Evolutionary conservation across 2,329 filamentous ascomycete genomes (phyloP).

Genomic region (Sclerotinia trifoliorum): DNA sequence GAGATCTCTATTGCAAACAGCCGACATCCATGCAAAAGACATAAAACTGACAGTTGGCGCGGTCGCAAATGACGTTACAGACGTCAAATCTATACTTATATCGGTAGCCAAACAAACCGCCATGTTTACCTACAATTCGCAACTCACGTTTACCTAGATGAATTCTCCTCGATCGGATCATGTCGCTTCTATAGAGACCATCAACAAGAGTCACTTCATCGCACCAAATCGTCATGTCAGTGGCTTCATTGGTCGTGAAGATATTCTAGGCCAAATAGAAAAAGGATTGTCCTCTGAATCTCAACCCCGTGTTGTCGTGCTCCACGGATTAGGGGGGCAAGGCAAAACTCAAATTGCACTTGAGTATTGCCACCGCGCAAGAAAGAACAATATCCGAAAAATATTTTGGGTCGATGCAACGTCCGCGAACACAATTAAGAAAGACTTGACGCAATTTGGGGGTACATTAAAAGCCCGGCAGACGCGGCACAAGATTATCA

Average conservation of each 20-base stretch:
- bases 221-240: constrained; percentile 24
- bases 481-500: constrained; percentile 9
- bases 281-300: constrained; percentile 9
- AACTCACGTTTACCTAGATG: not conserved
- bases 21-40: not conserved
- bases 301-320: constrained; percentile 26
- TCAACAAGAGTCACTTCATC: constrained; percentile 13
- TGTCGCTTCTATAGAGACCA: not conserved
- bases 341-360: constrained; percentile 34
- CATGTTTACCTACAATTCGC: not conserved
- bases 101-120: not conserved
- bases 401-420: constrained; percentile 32
- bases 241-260: constrained; percentile 29
- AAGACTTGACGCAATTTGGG: constrained; percentile 24
- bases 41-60: not conserved
- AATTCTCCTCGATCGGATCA: not conserved
- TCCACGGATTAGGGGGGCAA: constrained; percentile 31
- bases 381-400: constrained; percentile 16
- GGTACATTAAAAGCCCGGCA: constrained; percentile 19
- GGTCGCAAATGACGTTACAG: constrained; percentile 3
- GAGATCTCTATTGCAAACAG: constrained; percentile 2
- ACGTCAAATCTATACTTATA: not conserved
- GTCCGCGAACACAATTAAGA: constrained; percentile 24
- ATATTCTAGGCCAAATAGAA: constrained; percentile 27
- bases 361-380: constrained; percentile 27